A percentile compares a stretch with the other conserved stretches of the same genome.
Conservation (phyloP, 257 asterid species). For the Primulina tabacum region DNA sequence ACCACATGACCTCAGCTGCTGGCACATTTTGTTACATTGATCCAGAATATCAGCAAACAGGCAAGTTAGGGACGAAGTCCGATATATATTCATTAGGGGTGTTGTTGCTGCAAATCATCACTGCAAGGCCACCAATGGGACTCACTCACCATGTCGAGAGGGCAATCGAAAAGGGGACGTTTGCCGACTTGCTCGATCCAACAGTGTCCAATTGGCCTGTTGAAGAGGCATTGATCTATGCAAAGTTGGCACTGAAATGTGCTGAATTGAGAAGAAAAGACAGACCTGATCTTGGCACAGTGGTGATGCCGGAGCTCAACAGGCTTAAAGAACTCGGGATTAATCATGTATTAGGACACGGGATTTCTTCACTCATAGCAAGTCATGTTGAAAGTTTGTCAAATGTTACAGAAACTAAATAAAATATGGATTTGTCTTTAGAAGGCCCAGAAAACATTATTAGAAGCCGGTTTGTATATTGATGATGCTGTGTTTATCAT, state of each 20-base stretch:
- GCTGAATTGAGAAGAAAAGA: conserved; percentile 67
- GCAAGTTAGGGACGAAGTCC: conserved; percentile 67
- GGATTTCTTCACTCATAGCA: conserved; percentile 13
- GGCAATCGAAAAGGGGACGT: conserved; percentile 51
- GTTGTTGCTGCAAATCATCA: conserved; percentile 63
- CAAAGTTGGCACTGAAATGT: conserved; percentile 55
- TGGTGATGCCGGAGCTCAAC: conserved; percentile 58
- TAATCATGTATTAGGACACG: conserved; percentile 26
- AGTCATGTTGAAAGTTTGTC: conserved; percentile 6
- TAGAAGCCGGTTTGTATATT: not conserved
- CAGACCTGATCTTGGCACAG: conserved; percentile 64
- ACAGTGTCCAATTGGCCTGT: conserved; percentile 67
- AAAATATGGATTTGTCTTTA: no score
- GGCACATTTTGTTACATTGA: conserved; percentile 83
- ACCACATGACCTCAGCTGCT: conserved; percentile 81
- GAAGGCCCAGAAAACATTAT: no score
- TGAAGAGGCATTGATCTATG: conserved; percentile 49
- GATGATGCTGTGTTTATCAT: not conserved
- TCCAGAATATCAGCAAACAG: conserved; percentile 83
- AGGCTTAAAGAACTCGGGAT: conserved; percentile 49
- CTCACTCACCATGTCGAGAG: conserved; percentile 61
- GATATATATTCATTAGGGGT: conserved; percentile 70
- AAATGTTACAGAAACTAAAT: not conserved
- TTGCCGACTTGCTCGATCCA: conserved; percentile 66
- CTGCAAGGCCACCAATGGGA: conserved; percentile 86